Evolutionary conservation across 225 moss, liverwort and hornwort genomes (phyloP).

Genomic region (Marchantia polymorpha): DNA sequence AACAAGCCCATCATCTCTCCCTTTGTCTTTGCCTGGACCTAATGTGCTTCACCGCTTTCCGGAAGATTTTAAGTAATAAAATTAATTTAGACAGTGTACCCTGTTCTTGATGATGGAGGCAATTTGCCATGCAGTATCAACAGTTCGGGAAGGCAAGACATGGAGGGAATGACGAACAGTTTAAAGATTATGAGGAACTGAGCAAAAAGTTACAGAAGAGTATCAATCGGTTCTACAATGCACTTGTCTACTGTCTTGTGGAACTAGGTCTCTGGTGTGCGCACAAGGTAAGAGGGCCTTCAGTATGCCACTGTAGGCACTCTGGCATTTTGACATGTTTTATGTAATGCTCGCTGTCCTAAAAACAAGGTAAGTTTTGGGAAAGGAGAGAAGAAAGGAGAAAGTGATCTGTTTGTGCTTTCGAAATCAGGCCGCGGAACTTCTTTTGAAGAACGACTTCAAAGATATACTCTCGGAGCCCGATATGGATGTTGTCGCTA

Average conservation of each 20-base stretch:
- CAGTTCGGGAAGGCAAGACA: not conserved
- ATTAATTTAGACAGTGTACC: not conserved
- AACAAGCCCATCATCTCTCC: not conserved
- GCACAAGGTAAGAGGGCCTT: slow-evolving; percentile 50
- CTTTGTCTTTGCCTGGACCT: not conserved
- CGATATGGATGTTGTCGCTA: slow-evolving; percentile 48
- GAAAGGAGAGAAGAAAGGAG: not conserved
- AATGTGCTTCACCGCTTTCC: too few relatives aligned
- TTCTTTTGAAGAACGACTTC: slow-evolving; percentile 61
- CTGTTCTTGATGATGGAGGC: not conserved
- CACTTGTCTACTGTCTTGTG: slow-evolving; percentile 74
- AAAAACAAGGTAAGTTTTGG: not conserved
- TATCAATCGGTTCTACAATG: slow-evolving; percentile 59
- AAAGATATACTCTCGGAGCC: slow-evolving; percentile 47
- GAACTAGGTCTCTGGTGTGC: slow-evolving; percentile 89
- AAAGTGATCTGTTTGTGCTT: not conserved
- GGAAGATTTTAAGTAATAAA: not conserved
- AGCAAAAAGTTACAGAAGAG: slow-evolving; percentile 63
- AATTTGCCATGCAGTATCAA: not conserved
- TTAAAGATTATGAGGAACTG: slow-evolving; percentile 74
- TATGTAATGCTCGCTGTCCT: not conserved
- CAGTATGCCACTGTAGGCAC: not conserved
- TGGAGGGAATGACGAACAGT: slow-evolving; percentile 34
- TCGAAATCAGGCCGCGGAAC: slow-evolving; percentile 63
- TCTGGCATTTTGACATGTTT: too few relatives aligned